Percentiles rank a stretch among this genome's conserved stretches.
phyloP scores from a whole-genome alignment of 2,329 filamentous ascomycete species.

The Epichloe elymi region DNA sequence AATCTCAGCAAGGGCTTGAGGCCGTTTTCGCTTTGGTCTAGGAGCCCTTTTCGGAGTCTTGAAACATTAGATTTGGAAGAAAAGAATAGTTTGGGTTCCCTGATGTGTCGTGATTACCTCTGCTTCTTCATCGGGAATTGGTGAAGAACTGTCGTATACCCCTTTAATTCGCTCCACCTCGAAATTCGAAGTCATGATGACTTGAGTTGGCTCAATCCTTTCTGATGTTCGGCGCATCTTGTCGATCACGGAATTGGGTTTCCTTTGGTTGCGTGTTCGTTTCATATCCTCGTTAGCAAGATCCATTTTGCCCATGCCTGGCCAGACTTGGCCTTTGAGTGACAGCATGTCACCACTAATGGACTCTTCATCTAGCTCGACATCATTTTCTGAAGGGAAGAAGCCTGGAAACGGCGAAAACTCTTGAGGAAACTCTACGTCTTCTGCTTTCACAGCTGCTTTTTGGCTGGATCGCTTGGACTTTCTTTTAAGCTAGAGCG shows the following conservation, averaged over 20 bases:
- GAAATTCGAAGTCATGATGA: constrained; percentile 44
- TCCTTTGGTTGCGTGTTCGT: constrained; percentile 65
- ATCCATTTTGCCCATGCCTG: constrained; percentile 73
- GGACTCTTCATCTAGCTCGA: constrained; percentile 16
- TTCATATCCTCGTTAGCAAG: constrained; percentile 62
- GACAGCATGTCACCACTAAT: constrained; percentile 19
- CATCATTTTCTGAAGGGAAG: constrained; percentile 16
- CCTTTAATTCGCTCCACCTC: constrained; percentile 38
- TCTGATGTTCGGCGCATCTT: constrained; percentile 53
- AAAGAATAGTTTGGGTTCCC: not conserved
- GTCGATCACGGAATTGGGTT: constrained; percentile 56
- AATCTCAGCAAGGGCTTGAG: constrained; percentile 20
- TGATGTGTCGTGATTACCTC: constrained; percentile 25
- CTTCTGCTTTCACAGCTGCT: constrained; percentile 16
- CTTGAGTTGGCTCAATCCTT: constrained; percentile 49
- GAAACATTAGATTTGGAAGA: not conserved
- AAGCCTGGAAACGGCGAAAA: constrained; percentile 17
- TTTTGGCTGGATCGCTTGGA: constrained; percentile 13
- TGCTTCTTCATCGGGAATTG: constrained; percentile 24
- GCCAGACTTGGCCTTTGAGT: constrained; percentile 62
- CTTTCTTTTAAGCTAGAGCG: constrained; percentile 16
- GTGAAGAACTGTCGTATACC: constrained; percentile 47
- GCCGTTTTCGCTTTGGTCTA: constrained; percentile 19
- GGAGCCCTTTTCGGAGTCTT: constrained; percentile 19
- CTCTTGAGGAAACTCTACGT: constrained; percentile 13